These are phyloP conservation scores for Oryza longistaminata DNA, from an alignment of 176 grass and related monocot genomes.

Conservation along the genomic window DNA sequence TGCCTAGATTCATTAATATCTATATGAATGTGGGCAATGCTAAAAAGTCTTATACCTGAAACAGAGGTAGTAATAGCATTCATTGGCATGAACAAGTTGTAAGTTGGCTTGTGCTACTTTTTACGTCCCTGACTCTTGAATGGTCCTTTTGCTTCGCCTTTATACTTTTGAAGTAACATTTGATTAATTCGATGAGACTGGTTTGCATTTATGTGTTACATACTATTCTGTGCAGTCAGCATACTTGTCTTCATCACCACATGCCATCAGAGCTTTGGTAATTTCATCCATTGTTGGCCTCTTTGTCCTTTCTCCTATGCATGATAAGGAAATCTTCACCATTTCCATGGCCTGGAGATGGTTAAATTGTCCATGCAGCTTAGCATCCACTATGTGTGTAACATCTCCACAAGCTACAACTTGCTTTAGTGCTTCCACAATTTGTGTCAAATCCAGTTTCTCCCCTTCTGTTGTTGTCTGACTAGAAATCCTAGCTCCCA, in stretches of 20 bases:
- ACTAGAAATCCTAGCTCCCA: constrained; percentile 27
- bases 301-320: constrained; percentile 37
- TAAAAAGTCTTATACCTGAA: too few species aligned
- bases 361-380: constrained; percentile 33
- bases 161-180: too few species aligned
- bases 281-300: constrained; percentile 51
- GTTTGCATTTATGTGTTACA: too few species aligned
- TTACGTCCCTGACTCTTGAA: too few species aligned
- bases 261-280: constrained; percentile 19
- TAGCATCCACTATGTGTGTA: constrained; percentile 26
- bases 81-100: too few species aligned
- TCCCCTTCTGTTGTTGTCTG: not conserved
- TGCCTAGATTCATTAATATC: too few species aligned
- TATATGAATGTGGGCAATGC: too few species aligned
- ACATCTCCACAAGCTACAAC: constrained; percentile 6
- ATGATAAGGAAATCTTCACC: constrained; percentile 30
- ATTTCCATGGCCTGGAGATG: constrained; percentile 35
- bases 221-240: too few species aligned
- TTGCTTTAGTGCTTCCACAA: constrained; percentile 11
- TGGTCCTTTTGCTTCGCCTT: too few species aligned
- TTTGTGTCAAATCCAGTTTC: constrained; percentile 6
- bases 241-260: not conserved
- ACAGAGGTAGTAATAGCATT: too few species aligned
- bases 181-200: too few species aligned
- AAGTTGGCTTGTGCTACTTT: too few species aligned